Conservation (phyloP, 1,284 basidiomycete genomes). For the Apiotrichum akiyoshidainum region DNA sequence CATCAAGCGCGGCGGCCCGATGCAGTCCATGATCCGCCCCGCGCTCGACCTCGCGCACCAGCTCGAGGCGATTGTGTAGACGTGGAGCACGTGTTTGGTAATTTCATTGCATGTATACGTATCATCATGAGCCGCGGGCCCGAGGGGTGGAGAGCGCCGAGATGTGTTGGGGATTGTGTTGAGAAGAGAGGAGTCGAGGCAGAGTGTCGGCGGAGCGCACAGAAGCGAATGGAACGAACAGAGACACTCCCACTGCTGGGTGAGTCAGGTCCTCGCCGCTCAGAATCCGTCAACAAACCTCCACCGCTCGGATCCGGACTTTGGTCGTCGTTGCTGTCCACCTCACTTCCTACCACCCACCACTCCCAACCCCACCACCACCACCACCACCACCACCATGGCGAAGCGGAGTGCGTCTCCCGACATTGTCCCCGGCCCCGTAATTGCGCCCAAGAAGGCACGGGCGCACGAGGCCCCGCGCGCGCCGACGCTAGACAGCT, state of each 20-base stretch:
- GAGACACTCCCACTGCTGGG: too few species aligned
- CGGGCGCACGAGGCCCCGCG: constrained; percentile 13
- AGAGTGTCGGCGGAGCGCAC: too few species aligned
- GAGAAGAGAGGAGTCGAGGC: too few species aligned
- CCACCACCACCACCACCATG: not conserved
- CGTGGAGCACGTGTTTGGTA: not conserved
- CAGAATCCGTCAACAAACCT: not conserved
- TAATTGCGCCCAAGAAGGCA: constrained; percentile 9
- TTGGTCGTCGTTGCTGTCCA: too few species aligned
- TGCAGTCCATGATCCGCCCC: constrained; percentile 47
- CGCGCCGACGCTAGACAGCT: constrained; percentile 29
- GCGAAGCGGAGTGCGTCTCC: not conserved
- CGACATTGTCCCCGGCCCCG: not conserved
- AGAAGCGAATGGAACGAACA: too few species aligned
- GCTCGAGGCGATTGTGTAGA: constrained; percentile 50
- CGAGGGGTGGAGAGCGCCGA: not conserved
- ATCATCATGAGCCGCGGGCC: constrained; percentile 4
- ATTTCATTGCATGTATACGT: constrained; percentile 22
- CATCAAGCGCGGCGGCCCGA: constrained; percentile 37
- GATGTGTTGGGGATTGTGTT: not conserved
- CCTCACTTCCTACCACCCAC: not conserved
- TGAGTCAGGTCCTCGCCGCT: too few species aligned
- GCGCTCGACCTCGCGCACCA: constrained; percentile 47
- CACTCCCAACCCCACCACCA: not conserved
- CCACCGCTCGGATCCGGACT: not conserved